These are phyloP conservation scores for Tilletia setariae DNA, from an alignment of 1,284 basidiomycete genomes.

Conservation along the genomic window DNA sequence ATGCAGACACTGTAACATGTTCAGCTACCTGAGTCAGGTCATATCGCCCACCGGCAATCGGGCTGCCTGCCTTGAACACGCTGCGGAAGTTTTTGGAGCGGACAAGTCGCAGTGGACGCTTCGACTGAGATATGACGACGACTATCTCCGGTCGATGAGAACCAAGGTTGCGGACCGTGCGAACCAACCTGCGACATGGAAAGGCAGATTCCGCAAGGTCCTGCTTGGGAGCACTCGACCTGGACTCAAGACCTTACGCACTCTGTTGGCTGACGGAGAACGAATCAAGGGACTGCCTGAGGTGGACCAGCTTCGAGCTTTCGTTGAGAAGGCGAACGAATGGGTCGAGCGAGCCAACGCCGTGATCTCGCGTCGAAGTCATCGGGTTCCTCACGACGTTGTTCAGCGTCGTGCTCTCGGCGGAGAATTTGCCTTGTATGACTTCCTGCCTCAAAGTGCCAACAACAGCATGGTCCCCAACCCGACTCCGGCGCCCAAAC, in stretches of 20 bases:
- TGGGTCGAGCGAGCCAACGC: conserved; percentile 69
- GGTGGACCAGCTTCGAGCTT: conserved; percentile 69
- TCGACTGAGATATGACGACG: conserved; percentile 77
- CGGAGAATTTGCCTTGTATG: background rate
- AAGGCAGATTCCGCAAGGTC: conserved; percentile 66
- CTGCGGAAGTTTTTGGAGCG: conserved; percentile 71
- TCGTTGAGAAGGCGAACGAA: conserved; percentile 73
- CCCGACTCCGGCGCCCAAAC: conserved; percentile 58
- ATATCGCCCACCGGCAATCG: conserved; percentile 60
- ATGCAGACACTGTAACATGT: conserved; percentile 86
- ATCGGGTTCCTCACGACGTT: conserved; percentile 4
- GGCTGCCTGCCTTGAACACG: conserved; percentile 83
- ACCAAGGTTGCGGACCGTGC: conserved; percentile 63
- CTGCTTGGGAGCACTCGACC: conserved; percentile 65
- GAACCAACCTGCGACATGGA: conserved; percentile 71
- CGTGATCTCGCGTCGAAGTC: conserved; percentile 59
- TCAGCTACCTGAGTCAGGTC: conserved; percentile 92
- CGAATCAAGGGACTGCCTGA: conserved; percentile 74
- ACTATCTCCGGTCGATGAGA: conserved; percentile 60
- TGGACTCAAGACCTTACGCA: conserved; percentile 69
- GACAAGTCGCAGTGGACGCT: conserved; percentile 63
- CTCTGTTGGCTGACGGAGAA: conserved; percentile 79
- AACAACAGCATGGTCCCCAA: conserved; percentile 27
- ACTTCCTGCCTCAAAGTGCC: background rate
- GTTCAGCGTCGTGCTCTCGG: background rate